Evolutionary conservation across 2,329 filamentous ascomycete species (phyloP).

Genomic region (Colletotrichum falcatum): DNA sequence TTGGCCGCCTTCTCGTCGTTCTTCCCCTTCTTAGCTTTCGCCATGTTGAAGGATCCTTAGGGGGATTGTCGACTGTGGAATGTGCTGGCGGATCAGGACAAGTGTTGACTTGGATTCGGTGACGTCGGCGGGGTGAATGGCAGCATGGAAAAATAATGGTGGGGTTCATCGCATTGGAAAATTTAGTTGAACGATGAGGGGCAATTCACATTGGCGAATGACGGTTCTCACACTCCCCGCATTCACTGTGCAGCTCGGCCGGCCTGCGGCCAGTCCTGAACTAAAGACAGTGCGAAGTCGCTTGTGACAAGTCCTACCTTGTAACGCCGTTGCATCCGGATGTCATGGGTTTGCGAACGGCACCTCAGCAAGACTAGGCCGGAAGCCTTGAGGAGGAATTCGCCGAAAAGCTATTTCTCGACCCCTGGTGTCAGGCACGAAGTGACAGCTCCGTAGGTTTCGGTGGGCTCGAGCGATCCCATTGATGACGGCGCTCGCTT

Average conservation of each 20-base stretch:
- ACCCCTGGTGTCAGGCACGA: background rate
- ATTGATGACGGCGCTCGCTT: conserved; percentile 1
- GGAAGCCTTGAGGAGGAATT: background rate
- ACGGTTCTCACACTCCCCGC: conserved; percentile 26
- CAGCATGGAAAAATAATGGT: conserved; percentile 35
- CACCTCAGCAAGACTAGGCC: background rate
- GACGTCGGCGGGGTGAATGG: conserved; percentile 39
- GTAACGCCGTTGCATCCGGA: background rate
- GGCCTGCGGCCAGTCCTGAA: accelerated
- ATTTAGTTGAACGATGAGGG: conserved; percentile 35
- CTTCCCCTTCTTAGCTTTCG: conserved; percentile 63
- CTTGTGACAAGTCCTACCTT: background rate
- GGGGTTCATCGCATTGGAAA: conserved; percentile 36
- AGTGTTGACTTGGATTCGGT: conserved; percentile 24
- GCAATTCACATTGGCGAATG: conserved; percentile 24
- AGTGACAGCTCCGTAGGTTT: background rate
- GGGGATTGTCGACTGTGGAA: background rate
- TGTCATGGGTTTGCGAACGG: background rate
- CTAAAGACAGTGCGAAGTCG: conserved; percentile 18
- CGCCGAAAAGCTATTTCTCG: background rate
- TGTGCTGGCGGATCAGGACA: conserved; percentile 1
- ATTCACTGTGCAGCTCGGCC: conserved; percentile 5
- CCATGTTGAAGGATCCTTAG: conserved; percentile 51
- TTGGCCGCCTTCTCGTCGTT: conserved; percentile 64
- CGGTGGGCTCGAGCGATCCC: conserved; percentile 11